Conservation (phyloP, 2,329 filamentous ascomycete species). For the Exophiala sp. region DNA sequence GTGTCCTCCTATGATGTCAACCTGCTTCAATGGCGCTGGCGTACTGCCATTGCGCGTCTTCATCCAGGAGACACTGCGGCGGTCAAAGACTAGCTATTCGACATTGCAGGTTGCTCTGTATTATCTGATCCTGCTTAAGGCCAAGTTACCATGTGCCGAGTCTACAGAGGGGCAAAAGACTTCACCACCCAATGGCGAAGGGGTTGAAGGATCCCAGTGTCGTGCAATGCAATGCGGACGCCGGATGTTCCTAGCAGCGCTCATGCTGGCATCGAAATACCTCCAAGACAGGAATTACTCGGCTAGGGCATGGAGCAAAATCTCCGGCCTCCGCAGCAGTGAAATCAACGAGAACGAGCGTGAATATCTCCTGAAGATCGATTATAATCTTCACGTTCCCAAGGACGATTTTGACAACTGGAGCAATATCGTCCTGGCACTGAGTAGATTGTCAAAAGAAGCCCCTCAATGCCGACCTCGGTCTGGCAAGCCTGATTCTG, state of each 20-base stretch:
- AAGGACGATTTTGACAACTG: slow-evolving; percentile 84
- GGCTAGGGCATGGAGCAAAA: slow-evolving; percentile 96
- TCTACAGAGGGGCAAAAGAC: slow-evolving; percentile 77
- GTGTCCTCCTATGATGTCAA: slow-evolving; percentile 66
- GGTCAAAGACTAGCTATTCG: slow-evolving; percentile 94
- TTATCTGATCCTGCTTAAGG: slow-evolving; percentile 90
- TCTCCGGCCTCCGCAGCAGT: slow-evolving; percentile 83
- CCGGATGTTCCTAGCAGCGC: slow-evolving; percentile 90
- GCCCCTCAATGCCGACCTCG: slow-evolving; percentile 8
- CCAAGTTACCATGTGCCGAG: slow-evolving; percentile 74
- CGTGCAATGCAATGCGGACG: slow-evolving; percentile 90
- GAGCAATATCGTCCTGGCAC: slow-evolving; percentile 80
- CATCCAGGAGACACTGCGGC: slow-evolving; percentile 91
- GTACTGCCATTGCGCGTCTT: slow-evolving; percentile 89
- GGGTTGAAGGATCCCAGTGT: slow-evolving; percentile 30
- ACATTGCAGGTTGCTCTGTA: slow-evolving; percentile 95
- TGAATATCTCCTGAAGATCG: slow-evolving; percentile 79
- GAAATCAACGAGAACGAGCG: slow-evolving; percentile 98
- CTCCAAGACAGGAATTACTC: slow-evolving; percentile 97
- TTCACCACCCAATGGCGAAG: slow-evolving; percentile 38
- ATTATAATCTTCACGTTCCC: slow-evolving; percentile 91
- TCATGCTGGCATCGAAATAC: slow-evolving; percentile 96
- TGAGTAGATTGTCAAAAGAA: slow-evolving; percentile 25
- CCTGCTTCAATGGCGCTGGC: slow-evolving; percentile 58
- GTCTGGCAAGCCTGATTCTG: slow-evolving; percentile 4